Conservation (phyloP, 2,329 filamentous ascomycete species). For the Pseudogymnoascus destructans region DNA sequence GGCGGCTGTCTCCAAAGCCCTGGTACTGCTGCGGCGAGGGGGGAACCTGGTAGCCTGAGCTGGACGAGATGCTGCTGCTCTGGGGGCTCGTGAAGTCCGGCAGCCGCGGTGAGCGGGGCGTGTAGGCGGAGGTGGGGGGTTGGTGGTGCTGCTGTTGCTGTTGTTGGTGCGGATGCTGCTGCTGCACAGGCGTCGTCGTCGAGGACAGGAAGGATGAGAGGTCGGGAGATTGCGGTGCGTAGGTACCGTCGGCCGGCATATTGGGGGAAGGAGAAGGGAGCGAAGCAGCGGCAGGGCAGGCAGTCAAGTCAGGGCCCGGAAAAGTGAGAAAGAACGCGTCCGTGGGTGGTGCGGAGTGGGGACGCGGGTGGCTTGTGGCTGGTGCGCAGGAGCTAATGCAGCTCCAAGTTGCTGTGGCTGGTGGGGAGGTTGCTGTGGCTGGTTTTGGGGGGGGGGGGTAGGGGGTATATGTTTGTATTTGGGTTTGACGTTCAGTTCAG, state of each 20-base stretch:
- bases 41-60: slow-evolving; percentile 7
- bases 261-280: not conserved
- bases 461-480: too few species aligned
- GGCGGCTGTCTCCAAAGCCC: not conserved
- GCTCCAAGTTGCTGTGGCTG: not conserved
- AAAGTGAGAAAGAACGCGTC: slow-evolving; percentile 8
- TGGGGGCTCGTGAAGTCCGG: slow-evolving; percentile 12
- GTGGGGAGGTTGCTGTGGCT: too few species aligned
- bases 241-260: slow-evolving; percentile 20
- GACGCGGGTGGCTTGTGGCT: slow-evolving; percentile 6
- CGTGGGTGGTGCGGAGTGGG: not conserved
- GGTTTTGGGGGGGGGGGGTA: too few species aligned
- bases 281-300: not conserved
- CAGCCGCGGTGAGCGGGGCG: slow-evolving; percentile 21
- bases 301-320: not conserved
- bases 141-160: slow-evolving; percentile 2
- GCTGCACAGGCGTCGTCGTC: slow-evolving; percentile 18
- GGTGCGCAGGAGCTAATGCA: slow-evolving; percentile 4
- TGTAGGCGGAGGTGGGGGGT: slow-evolving; percentile 16
- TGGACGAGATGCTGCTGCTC: slow-evolving; percentile 6
- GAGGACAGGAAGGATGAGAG: slow-evolving; percentile 23
- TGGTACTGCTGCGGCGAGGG: not conserved
- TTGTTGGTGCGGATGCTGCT: slow-evolving; percentile 6
- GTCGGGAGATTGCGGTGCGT: slow-evolving; percentile 26
- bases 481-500: not conserved